Evolutionary conservation across 1,284 basidiomycete species (phyloP).

Genomic region (Mycena citricolor): DNA sequence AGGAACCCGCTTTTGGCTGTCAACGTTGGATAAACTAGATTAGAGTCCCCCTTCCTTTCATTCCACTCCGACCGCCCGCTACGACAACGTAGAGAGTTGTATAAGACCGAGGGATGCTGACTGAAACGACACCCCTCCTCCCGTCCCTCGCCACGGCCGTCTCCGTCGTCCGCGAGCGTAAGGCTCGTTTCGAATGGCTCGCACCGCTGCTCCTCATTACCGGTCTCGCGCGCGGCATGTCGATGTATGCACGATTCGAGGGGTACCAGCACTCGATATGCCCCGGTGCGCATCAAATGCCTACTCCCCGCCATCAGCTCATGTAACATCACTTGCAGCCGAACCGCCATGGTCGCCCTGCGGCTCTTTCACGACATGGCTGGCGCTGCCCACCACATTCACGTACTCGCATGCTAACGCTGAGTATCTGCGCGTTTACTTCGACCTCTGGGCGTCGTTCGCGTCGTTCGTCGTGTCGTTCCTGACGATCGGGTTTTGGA

Average conservation of each 20-base stretch:
- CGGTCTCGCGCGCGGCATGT: conserved; percentile 18
- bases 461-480: conserved; percentile 16
- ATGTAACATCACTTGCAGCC: neutral
- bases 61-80: too few relatives aligned
- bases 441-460: too few relatives aligned
- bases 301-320: neutral
- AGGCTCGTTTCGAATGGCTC: too few relatives aligned
- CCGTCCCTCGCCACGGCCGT: too few relatives aligned
- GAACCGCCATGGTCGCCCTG: neutral
- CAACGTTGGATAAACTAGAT: too few relatives aligned
- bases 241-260: conserved; percentile 11
- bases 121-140: too few relatives aligned
- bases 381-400: conserved; percentile 3
- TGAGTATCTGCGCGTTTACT: neutral
- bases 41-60: too few relatives aligned
- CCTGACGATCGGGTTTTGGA: conserved; percentile 14
- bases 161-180: too few relatives aligned
- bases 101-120: too few relatives aligned
- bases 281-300: conserved; percentile 4
- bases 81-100: too few relatives aligned
- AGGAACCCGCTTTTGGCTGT: too few relatives aligned
- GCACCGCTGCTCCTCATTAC: too few relatives aligned
- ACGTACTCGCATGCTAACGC: neutral
- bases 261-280: conserved; percentile 10
- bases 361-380: conserved; percentile 4